These are phyloP conservation scores for Rhizopus arrhizus DNA, from an alignment of 371 early-diverging fungal species.

Conservation along the genomic window DNA sequence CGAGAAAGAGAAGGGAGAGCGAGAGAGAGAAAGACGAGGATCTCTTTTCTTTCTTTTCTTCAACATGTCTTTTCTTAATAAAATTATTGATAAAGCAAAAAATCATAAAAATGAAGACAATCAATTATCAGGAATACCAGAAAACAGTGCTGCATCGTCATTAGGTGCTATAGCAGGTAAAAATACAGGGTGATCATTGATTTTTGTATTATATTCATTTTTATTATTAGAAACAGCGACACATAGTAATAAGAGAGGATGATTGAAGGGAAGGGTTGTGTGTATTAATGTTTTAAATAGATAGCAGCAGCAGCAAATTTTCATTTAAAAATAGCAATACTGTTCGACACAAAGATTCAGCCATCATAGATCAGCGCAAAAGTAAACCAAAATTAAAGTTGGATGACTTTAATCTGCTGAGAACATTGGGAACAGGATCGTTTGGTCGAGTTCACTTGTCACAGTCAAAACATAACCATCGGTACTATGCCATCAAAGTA, in stretches of 20 bases:
- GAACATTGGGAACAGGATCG: slow-evolving; percentile 96
- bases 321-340: neutral
- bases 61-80: slow-evolving; percentile 68
- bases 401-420: slow-evolving; percentile 66
- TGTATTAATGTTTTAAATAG: no score
- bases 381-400: slow-evolving; percentile 56
- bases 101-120: neutral
- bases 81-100: slow-evolving; percentile 63
- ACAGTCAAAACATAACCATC: slow-evolving; percentile 79
- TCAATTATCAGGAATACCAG: neutral
- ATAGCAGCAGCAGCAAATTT: neutral
- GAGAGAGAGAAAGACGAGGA: neutral
- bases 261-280: neutral
- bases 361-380: slow-evolving; percentile 31
- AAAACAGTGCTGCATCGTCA: neutral
- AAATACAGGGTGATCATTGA: neutral
- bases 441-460: slow-evolving; percentile 96
- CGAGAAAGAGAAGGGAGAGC: neutral
- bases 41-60: neutral
- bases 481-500: slow-evolving; percentile 92
- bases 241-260: neutral
- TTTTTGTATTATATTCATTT: neutral
- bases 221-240: neutral
- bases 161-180: neutral
- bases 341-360: slow-evolving; percentile 6